A percentile compares a stretch with the other conserved stretches of the same genome.
Evolutionary conservation across 1,284 basidiomycete species (phyloP).

Genomic region (Ceratobasidium sp.): DNA sequence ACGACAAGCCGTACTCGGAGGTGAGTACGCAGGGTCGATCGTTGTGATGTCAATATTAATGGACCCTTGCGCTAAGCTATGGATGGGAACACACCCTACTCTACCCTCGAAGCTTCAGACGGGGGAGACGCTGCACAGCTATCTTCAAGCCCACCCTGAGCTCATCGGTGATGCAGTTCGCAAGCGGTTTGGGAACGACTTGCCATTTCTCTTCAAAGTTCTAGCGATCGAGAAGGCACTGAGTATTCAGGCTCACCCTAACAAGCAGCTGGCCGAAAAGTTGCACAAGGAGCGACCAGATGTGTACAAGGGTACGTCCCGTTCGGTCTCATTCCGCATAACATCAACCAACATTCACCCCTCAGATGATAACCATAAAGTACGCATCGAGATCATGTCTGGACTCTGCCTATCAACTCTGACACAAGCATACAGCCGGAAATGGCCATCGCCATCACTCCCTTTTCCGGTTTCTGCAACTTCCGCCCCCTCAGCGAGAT

Average conservation of each 20-base stretch:
- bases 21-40: conserved; percentile 55
- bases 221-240: conserved; percentile 94
- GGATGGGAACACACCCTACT: conserved; percentile 98
- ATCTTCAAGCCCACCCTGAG: conserved; percentile 72
- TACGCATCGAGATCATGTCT: conserved; percentile 40
- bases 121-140: conserved; percentile 64
- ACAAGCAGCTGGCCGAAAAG: conserved; percentile 86
- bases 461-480: conserved; percentile 92
- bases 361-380: conserved; percentile 89
- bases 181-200: conserved; percentile 75
- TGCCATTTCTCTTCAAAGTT: conserved; percentile 95
- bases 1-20: conserved; percentile 71
- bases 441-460: conserved; percentile 95
- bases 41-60: conserved; percentile 10
- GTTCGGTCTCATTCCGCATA: conserved; percentile 49
- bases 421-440: conserved; percentile 71
- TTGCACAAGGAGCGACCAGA: conserved; percentile 81
- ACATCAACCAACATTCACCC: conserved; percentile 4
- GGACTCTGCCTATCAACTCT: background rate
- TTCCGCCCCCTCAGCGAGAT: conserved; percentile 85
- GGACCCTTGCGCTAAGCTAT: conserved; percentile 67
- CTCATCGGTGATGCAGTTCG: conserved; percentile 75
- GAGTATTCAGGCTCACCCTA: conserved; percentile 97
- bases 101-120: conserved; percentile 78
- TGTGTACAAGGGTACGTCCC: conserved; percentile 84